A percentile compares a stretch with the other conserved stretches of the same genome.
Conservation (phyloP, 192 early-diverging fungal species). For the Backusella westeae region DNA sequence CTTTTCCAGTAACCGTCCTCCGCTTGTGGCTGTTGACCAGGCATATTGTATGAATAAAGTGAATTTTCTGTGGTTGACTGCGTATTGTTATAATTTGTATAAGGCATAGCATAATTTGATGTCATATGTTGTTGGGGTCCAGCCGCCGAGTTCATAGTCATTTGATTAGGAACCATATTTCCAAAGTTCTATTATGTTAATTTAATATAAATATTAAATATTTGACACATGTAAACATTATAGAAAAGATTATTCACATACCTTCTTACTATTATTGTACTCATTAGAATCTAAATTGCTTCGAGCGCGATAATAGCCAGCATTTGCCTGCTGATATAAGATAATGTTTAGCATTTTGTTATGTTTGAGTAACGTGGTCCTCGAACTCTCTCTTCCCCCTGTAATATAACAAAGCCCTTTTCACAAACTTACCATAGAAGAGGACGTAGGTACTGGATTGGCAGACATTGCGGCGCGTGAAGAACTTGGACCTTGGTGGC, state of each 20-base stretch:
- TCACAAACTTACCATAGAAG: background rate
- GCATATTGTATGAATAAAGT: conserved; percentile 8
- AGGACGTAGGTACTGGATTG: background rate
- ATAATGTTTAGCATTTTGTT: background rate
- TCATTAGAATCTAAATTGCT: background rate
- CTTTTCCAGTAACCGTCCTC: background rate
- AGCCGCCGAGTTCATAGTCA: background rate
- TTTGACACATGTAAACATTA: background rate
- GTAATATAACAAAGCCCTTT: background rate
- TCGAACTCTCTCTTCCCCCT: background rate
- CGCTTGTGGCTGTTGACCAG: conserved; percentile 1
- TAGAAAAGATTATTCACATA: background rate
- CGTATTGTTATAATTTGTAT: background rate
- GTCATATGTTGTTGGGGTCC: conserved; percentile 12
- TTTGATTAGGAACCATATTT: background rate
- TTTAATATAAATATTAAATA: background rate
- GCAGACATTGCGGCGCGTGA: background rate
- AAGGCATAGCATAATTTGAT: conserved; percentile 13
- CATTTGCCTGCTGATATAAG: background rate
- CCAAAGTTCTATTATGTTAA: conserved; percentile 6
- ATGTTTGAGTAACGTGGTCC: background rate
- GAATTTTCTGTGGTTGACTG: background rate
- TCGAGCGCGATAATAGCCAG: background rate
- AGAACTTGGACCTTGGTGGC: background rate
- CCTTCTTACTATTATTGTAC: background rate